Conservation (phyloP, 352 stramenopile species). For the Globisporangium okanoganense region DNA sequence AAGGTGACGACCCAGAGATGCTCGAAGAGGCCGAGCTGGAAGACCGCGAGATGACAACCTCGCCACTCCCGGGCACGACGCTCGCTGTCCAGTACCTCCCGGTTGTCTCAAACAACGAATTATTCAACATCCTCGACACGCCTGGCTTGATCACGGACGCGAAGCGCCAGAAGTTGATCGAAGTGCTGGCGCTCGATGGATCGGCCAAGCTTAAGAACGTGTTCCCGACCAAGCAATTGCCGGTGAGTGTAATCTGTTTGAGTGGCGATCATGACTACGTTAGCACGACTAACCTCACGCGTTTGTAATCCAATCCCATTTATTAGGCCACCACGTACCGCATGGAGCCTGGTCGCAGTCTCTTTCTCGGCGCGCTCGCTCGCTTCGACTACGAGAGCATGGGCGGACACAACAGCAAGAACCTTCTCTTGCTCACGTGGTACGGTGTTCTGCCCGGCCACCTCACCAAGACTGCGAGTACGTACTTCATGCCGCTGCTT, state of each 20-base stretch:
- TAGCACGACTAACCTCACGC: background rate
- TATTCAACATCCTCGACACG: slow-evolving; percentile 82
- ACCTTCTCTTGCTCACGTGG: slow-evolving; percentile 72
- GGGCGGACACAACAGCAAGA: slow-evolving; percentile 37
- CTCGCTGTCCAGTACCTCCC: slow-evolving; percentile 80
- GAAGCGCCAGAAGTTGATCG: slow-evolving; percentile 75
- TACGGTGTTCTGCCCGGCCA: slow-evolving; percentile 83
- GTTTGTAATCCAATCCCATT: background rate
- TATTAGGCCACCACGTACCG: slow-evolving; percentile 70
- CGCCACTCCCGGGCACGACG: slow-evolving; percentile 88
- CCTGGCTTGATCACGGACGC: slow-evolving; percentile 74
- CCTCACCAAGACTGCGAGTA: slow-evolving; percentile 77
- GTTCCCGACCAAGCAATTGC: slow-evolving; percentile 71
- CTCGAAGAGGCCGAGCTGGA: slow-evolving; percentile 63
- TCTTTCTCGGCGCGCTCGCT: slow-evolving; percentile 73
- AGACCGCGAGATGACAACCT: slow-evolving; percentile 81
- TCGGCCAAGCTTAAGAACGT: slow-evolving; percentile 66
- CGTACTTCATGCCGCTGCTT: slow-evolving; percentile 12
- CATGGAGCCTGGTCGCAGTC: slow-evolving; percentile 56
- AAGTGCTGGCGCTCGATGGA: slow-evolving; percentile 69
- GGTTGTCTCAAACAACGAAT: slow-evolving; percentile 73
- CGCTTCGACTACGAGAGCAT: slow-evolving; percentile 75
- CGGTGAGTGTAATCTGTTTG: slow-evolving; percentile 27
- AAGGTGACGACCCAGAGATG: slow-evolving; percentile 63
- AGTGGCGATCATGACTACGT: background rate